Evolutionary conservation across 805 yeast species (phyloP), one percentile per base, ranked within the genome.

Genomic region (Candida khao-thaluensis): DNA sequence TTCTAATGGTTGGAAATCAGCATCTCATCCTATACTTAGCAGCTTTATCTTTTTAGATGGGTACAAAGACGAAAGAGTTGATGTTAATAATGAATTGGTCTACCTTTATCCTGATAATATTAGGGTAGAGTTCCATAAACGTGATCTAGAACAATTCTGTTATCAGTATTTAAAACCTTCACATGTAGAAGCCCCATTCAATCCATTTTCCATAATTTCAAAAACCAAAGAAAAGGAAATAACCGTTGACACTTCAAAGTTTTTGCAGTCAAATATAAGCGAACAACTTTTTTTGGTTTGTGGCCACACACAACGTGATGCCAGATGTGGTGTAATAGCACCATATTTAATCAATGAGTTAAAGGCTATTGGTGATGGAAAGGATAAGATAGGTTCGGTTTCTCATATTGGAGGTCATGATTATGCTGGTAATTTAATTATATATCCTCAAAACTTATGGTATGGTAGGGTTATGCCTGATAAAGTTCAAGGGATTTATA

Each of bases 341-440:
- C 35, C 79, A 11, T 34, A 34, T 20, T n/a, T 39, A 2, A 51
- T 56, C 25, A 49, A 62, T 8, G 88, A 84, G 52, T 77, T 83
- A 37, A 56, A 54, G 21, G 77, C 74, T 1, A 47, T 81, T 11
- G 30, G 22, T 11, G 10, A 8, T 41, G 3, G 55, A 5, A 25
- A 28, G n/a, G 37, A 30, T 11, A 25, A 57, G 24, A 65, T 81
- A 23, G 89, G 87, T 0, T 52, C 75, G 5, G 66, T 83, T 0
- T 81, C 90, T 9, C 96, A 87, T 56, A 68, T 87, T 28, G 95
- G 95, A 1, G 96, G 96, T 0, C 96, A 87, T 56, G 85, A 73
- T 2, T 87, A 77, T 59, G 95, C 96, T 1, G 95, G 95, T 0
- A 87, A 87, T 52, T 77, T 87, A 10, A 62, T 85, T 2, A 72